A percentile compares a stretch with the other conserved stretches of the same genome.
Evolutionary conservation across 2,329 filamentous ascomycete genomes (phyloP).

Genomic region (Lecanicillium sp.): DNA sequence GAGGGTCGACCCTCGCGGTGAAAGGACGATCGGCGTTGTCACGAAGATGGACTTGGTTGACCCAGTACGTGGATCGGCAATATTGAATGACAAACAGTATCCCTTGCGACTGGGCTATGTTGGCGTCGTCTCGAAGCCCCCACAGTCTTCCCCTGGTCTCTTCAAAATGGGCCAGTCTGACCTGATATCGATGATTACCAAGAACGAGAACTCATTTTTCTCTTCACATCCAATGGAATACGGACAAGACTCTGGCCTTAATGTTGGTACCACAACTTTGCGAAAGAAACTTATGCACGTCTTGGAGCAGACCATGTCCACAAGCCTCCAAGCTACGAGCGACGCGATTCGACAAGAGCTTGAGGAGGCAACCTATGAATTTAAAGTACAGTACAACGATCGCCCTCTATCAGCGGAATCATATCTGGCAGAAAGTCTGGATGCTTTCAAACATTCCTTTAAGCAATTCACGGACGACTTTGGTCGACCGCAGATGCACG

Average conservation of each 20-base stretch:
- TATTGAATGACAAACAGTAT: constrained; percentile 86
- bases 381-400: constrained; percentile 99
- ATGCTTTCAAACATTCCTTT: constrained; percentile 96
- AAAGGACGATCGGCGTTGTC: constrained; percentile 95
- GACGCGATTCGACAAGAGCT: constrained; percentile 92
- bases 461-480: constrained; percentile 88
- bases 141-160: constrained; percentile 52
- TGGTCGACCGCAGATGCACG: constrained; percentile 79
- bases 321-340: constrained; percentile 78
- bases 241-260: constrained; percentile 61
- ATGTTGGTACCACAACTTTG: constrained; percentile 75
- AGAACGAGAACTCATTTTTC: constrained; percentile 85
- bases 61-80: constrained; percentile 63
- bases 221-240: constrained; percentile 74
- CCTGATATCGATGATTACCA: constrained; percentile 70
- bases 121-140: constrained; percentile 82
- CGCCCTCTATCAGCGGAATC: constrained; percentile 90
- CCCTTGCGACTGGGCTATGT: constrained; percentile 93
- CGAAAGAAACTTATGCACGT: constrained; percentile 97
- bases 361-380: constrained; percentile 95
- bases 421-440: constrained; percentile 89
- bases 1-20: constrained; percentile 85
- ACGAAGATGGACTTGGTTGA: constrained; percentile 99
- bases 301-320: constrained; percentile 93
- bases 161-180: constrained; percentile 80